phyloP scores from a whole-genome alignment of 2,329 filamentous ascomycete genomes.

The Diaporthe helianthi region DNA sequence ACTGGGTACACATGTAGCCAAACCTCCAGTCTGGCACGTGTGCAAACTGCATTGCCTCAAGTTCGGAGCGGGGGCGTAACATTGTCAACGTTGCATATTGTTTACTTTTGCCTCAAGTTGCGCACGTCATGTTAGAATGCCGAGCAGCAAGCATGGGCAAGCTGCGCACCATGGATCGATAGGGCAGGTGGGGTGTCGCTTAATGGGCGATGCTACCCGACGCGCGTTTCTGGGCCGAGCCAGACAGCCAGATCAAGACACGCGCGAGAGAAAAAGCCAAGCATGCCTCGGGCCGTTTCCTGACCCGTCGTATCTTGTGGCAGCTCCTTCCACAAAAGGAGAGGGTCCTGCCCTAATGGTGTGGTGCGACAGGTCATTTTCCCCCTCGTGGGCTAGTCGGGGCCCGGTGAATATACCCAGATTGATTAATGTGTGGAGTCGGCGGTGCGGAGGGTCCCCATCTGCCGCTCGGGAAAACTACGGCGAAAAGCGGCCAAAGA shows the following conservation, averaged over 20 bases:
- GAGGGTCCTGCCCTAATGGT: slow-evolving; percentile 1
- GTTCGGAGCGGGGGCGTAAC: background rate
- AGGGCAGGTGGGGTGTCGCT: background rate
- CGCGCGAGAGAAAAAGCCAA: too few species aligned
- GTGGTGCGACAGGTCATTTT: background rate
- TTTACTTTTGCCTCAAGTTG: background rate
- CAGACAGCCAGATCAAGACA: background rate
- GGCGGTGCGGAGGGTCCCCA: background rate
- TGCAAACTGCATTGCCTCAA: too few species aligned
- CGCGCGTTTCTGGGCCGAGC: background rate
- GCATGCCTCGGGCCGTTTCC: background rate
- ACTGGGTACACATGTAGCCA: too few species aligned
- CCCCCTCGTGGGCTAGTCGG: background rate
- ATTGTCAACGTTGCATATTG: background rate
- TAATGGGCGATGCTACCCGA: background rate
- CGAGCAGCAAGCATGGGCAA: background rate
- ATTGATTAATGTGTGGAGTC: slow-evolving; percentile 22
- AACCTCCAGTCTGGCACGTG: too few species aligned
- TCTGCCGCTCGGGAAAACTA: slow-evolving; percentile 5
- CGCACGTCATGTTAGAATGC: slow-evolving; percentile 12
- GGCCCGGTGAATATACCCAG: slow-evolving; percentile 22
- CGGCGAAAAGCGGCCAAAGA: slow-evolving; percentile 9
- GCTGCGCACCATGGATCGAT: background rate
- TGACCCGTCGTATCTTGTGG: background rate
- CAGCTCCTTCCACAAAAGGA: slow-evolving; percentile 20